Percentiles rank a stretch among this genome's conserved stretches.
These are phyloP conservation scores for Penicillium tannophilum DNA, from an alignment of 495 filamentous ascomycete genomes.

Conservation along the genomic window DNA sequence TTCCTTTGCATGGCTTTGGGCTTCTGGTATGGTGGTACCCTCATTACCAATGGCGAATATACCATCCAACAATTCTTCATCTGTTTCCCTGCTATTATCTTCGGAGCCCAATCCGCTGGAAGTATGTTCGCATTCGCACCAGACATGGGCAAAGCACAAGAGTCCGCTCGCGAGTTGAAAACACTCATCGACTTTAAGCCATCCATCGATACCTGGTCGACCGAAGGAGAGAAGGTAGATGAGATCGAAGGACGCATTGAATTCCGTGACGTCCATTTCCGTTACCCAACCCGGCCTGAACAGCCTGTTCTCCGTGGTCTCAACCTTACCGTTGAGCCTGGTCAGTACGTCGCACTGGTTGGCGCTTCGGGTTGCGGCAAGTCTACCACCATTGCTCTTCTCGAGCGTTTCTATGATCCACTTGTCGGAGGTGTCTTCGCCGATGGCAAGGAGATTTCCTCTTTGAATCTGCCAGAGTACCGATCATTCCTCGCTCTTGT, in stretches of 20 bases:
- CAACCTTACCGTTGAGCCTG: slow-evolving; percentile 66
- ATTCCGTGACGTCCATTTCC: slow-evolving; percentile 73
- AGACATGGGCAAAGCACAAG: slow-evolving; percentile 81
- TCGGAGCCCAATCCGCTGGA: slow-evolving; percentile 77
- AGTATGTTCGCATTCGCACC: slow-evolving; percentile 78
- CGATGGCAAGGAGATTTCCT: slow-evolving; percentile 28
- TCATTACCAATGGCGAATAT: slow-evolving; percentile 68
- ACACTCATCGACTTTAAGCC: slow-evolving; percentile 64
- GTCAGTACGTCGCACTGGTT: slow-evolving; percentile 77
- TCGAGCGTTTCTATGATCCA: slow-evolving; percentile 83
- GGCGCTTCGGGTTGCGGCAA: slow-evolving; percentile 81
- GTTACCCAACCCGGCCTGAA: slow-evolving; percentile 74
- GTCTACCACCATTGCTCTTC: slow-evolving; percentile 72
- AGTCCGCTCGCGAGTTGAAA: slow-evolving; percentile 73
- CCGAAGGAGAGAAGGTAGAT: slow-evolving; percentile 50
- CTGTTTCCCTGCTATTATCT: slow-evolving; percentile 72
- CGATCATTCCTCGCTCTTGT: slow-evolving; percentile 73
- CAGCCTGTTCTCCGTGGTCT: slow-evolving; percentile 72
- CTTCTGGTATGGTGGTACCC: slow-evolving; percentile 86
- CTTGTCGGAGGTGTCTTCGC: slow-evolving; percentile 64
- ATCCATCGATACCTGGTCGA: slow-evolving; percentile 78
- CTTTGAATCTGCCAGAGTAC: slow-evolving; percentile 40
- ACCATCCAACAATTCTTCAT: slow-evolving; percentile 78
- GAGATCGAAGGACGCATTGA: slow-evolving; percentile 63
- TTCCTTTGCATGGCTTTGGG: slow-evolving; percentile 80